These are phyloP conservation scores for Craterostigma plantagineum DNA, from an alignment of 257 asterid genomes.

Conservation along the genomic window DNA sequence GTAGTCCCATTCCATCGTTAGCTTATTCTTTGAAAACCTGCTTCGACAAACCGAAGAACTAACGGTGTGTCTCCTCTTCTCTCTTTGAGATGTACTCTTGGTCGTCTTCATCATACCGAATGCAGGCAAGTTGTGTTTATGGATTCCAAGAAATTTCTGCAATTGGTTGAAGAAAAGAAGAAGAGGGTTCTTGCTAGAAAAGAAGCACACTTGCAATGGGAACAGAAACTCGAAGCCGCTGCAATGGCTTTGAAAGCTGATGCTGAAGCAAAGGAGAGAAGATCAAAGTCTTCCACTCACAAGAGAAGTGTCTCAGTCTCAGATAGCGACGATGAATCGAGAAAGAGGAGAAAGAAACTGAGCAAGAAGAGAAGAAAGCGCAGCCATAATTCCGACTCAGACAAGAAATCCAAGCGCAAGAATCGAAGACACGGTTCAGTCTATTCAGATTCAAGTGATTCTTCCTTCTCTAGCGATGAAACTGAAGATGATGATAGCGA, in stretches of 20 bases:
- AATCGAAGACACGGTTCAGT: constrained; percentile 16
- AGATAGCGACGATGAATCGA: constrained; percentile 22
- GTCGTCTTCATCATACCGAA: constrained; percentile 90
- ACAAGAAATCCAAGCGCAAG: constrained; percentile 35
- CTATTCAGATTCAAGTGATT: constrained; percentile 22
- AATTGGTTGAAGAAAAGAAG: constrained; percentile 92
- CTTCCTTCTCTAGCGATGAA: constrained; percentile 24
- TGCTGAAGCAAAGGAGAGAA: constrained; percentile 53
- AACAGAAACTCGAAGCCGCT: constrained; percentile 91
- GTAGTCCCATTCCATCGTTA: no score
- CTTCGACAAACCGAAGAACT: constrained; percentile 30
- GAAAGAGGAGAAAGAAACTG: constrained; percentile 30
- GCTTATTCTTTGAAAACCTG: no score
- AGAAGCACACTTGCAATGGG: constrained; percentile 93
- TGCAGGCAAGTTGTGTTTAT: constrained; percentile 87
- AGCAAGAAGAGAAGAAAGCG: constrained; percentile 47
- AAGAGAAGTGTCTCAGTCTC: constrained; percentile 30
- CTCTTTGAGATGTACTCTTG: constrained; percentile 96
- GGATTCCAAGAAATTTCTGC: constrained; percentile 94
- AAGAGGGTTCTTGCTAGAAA: constrained; percentile 68
- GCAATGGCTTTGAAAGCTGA: constrained; percentile 47
- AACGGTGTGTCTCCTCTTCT: constrained; percentile 83
- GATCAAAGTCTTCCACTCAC: constrained; percentile 32
- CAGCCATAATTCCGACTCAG: constrained; percentile 25
- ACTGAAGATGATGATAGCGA: constrained; percentile 7